Evolutionary conservation across 257 asterid species (phyloP), one percentile per base, ranked within the genome.

Genomic region (Echium plantagineum): DNA sequence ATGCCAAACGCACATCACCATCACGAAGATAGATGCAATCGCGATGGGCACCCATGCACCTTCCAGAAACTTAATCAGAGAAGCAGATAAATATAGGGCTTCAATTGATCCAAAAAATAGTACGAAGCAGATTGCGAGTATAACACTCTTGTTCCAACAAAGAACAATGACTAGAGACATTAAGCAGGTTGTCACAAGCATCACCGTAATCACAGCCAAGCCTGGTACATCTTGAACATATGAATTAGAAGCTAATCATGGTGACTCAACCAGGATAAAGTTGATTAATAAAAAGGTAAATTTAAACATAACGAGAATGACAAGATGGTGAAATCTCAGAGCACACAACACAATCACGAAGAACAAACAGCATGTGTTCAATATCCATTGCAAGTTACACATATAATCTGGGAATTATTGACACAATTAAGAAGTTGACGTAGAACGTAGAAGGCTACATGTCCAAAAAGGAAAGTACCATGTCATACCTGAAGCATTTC

Each of bases 41-140:
- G 83, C 96, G 2, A 90, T 67, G 0, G 97, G 96, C 18, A 87
- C 96, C 97, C 97, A 90, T 15, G 97, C 97, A 13, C 97, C 97
- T 74, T 89, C 97, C 1, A 78, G 70, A 69, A 90, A 90, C 58
- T 87, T 90, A 76, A 83, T 80, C 2, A 90, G 75, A 21, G 97
- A 85, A 21, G 96, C 95, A 0, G 94, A 81, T 77, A 90, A 87
- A 68, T 83, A 90, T 8, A 90, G 61, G 31, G 95, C 84, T 63
- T 90, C 97, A 15, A 87, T 63, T 20, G 88, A 63, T 55, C 97
- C 97, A 10, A 90, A 90, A 69, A 87, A 85, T 1, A 87, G 61
- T 62, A 90, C 89, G 47, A 90, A 90, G 66, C 78, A 58, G 13
- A 85, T 42, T 1, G 96, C 96, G 1, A 87, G 71, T 71, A 85